These are phyloP conservation scores for Harringtonia lauricola DNA, from an alignment of 2,329 filamentous ascomycete genomes.

Conservation along the genomic window DNA sequence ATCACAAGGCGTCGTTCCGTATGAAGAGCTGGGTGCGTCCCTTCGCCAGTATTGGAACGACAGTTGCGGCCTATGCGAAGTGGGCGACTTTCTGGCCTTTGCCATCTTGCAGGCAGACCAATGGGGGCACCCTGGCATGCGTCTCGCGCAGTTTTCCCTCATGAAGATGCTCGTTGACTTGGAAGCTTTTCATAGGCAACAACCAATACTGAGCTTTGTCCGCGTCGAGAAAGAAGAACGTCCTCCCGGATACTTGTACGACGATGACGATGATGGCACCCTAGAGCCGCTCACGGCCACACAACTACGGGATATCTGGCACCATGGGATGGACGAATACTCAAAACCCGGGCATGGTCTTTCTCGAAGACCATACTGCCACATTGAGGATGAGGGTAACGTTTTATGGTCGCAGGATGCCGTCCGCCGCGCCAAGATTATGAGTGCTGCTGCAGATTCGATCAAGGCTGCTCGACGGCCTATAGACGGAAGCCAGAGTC, in stretches of 20 bases:
- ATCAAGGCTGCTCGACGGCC: conserved; percentile 6
- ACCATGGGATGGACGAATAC: neutral
- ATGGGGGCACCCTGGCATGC: conserved; percentile 13
- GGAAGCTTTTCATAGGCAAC: conserved; percentile 21
- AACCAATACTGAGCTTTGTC: conserved; percentile 20
- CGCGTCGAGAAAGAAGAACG: conserved; percentile 9
- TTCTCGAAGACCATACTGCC: neutral
- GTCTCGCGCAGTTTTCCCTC: conserved; percentile 10
- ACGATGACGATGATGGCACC: conserved; percentile 10
- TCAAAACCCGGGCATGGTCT: neutral
- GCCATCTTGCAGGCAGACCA: conserved; percentile 12
- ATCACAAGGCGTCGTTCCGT: neutral
- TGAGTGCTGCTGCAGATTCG: conserved; percentile 8
- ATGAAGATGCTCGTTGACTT: conserved; percentile 20
- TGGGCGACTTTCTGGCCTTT: conserved; percentile 11
- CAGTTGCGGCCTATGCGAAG: conserved; percentile 9
- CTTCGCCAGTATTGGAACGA: conserved; percentile 6
- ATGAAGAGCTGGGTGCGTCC: conserved; percentile 1
- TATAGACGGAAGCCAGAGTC: neutral
- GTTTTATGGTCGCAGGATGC: neutral
- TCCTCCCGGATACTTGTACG: conserved; percentile 17
- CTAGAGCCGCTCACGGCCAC: conserved; percentile 8
- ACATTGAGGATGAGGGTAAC: neutral
- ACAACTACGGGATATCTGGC: conserved; percentile 6
- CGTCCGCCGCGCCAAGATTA: conserved; percentile 2